phyloP scores from a whole-genome alignment of 225 moss, liverwort and hornwort genomes.

The Bryoerythrophyllum caledonicum region DNA sequence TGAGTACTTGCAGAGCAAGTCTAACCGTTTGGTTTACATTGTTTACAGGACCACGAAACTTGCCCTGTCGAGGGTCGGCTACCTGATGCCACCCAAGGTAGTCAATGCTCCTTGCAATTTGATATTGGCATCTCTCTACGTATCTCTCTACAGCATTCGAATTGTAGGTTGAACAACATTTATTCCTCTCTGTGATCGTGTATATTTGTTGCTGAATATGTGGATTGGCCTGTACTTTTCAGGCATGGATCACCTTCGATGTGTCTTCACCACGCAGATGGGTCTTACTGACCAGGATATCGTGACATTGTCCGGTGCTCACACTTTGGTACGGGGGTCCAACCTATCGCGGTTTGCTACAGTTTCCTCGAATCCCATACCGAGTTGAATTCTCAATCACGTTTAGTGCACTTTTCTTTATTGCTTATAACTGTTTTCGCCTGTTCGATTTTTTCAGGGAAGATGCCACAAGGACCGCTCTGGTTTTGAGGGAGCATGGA shows the following conservation, averaged over 20 bases:
- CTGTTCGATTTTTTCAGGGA: constrained; percentile 19
- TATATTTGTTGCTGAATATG: background rate
- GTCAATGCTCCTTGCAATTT: background rate
- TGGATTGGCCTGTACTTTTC: background rate
- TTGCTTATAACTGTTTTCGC: background rate
- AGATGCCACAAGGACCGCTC: constrained; percentile 84
- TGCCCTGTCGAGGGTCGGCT: constrained; percentile 91
- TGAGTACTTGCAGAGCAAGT: background rate
- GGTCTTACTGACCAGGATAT: constrained; percentile 86
- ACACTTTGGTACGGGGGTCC: constrained; percentile 73
- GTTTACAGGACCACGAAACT: constrained; percentile 60
- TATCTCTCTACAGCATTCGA: no score
- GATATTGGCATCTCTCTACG: no score
- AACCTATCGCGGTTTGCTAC: background rate
- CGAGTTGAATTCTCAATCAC: background rate
- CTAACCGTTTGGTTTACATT: background rate
- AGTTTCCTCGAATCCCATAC: background rate
- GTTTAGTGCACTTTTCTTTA: background rate
- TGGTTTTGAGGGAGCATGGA: constrained; percentile 97
- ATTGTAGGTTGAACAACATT: no score
- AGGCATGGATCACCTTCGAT: constrained; percentile 88
- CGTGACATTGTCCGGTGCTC: constrained; percentile 89
- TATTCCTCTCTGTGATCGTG: background rate
- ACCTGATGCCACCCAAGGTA: constrained; percentile 96
- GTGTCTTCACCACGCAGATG: constrained; percentile 73